Conservation (phyloP, 495 filamentous ascomycete genomes). For the Pseudevernia furfuracea region DNA sequence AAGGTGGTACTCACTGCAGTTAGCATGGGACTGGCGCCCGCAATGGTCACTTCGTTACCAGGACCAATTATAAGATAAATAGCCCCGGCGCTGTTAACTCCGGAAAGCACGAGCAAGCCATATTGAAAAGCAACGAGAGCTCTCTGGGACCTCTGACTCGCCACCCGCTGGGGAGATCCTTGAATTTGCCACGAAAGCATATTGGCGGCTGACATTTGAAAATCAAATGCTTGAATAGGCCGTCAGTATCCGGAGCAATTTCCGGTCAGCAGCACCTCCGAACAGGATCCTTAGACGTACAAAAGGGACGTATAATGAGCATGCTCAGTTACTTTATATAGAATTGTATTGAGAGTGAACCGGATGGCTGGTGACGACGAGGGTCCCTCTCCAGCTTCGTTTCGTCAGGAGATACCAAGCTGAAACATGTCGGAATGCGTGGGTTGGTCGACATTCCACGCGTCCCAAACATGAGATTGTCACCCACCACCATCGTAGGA, state of each 20-base stretch:
- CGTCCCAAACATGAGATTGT: background rate
- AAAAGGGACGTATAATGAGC: background rate
- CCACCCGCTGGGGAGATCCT: background rate
- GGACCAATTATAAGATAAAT: background rate
- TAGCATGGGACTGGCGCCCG: slow-evolving; percentile 6
- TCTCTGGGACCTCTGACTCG: background rate
- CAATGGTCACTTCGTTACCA: slow-evolving; percentile 5
- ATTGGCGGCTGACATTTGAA: background rate
- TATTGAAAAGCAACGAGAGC: background rate
- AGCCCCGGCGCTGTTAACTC: background rate
- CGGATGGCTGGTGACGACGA: slow-evolving; percentile 1
- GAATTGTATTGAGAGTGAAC: background rate
- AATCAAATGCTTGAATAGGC: background rate
- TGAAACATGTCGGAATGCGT: slow-evolving; percentile 1
- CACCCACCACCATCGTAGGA: background rate
- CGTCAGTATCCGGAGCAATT: background rate
- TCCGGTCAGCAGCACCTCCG: background rate
- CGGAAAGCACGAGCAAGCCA: background rate
- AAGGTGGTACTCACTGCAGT: slow-evolving; percentile 11
- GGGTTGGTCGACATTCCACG: background rate
- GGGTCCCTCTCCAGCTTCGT: background rate
- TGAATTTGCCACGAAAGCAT: background rate
- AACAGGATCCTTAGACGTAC: background rate
- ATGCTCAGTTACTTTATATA: background rate
- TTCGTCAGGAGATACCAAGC: background rate